Evolutionary conservation across 2,329 filamentous ascomycete species (phyloP), one percentile per base, ranked within the genome.

Genomic region (Apiospora pterosperma): DNA sequence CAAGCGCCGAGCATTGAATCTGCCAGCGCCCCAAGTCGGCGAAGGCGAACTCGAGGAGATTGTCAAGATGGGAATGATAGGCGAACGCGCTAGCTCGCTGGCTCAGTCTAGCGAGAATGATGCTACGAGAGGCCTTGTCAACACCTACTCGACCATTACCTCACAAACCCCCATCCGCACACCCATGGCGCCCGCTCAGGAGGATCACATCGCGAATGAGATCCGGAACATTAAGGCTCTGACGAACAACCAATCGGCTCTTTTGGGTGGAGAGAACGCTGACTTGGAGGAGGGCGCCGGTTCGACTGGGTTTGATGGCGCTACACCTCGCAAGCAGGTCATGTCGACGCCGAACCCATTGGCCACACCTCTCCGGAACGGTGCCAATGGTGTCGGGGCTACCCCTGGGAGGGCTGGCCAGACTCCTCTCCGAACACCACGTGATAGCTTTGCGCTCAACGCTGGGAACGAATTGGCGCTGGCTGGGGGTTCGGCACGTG

Each of bases 51-150:
- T 99, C 65, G 96, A 99, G 74, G 94, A 97, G 70, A 98, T 99
- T 73, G 93, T 99, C 69, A 99, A 99, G 82, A 97, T 98, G 93
- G 95, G 96, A 55, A 92, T 97, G 86, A 88, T 93, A 66, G 96
- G 95, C 41, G 93, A 97, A 74, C 89, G 90, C 62, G 96, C 96
- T 52, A 93, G 89, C 72, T 81, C 85, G 67, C 83, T 92, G 75
- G 92, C 92, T 5, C 87, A 87, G 55, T 88, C 89, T 62, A 91
- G 92, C 75, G 93, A 97, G 66, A 96, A 94, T 68, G 88, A 93
- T 74, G 88, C 92, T 62, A 97, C 94, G 0, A 88, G 91, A 69
- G 93, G 94, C 5, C 83, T 99, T 58, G 86, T 98, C 65, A 93
- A 92, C 69, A 92, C 93, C 70, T 99, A 99, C 77, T 88, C 91